phyloP scores from a whole-genome alignment of 164 flowering plant genomes.

The Sedum album region DNA sequence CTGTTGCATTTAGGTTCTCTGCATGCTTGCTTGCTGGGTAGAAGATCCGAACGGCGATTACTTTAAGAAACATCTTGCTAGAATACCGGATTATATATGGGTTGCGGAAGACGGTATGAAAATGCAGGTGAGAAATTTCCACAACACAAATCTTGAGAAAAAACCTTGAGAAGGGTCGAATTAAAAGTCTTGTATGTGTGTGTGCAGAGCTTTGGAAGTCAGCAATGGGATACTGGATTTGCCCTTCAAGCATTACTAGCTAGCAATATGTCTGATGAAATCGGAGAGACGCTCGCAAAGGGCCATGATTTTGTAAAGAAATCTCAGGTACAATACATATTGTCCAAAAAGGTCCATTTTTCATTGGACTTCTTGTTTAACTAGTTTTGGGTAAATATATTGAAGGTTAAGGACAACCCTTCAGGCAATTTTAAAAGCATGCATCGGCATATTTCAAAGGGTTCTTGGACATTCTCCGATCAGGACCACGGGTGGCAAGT shows the following conservation, averaged over 20 bases:
- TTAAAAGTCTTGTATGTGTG: not conserved
- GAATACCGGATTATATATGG: not conserved
- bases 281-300: constrained; percentile 21
- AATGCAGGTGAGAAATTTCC: not conserved
- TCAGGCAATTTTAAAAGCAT: constrained; percentile 41
- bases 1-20: not conserved
- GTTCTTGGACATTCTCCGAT: constrained; percentile 58
- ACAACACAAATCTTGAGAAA: not conserved
- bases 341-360: not conserved
- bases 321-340: not conserved
- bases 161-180: not conserved
- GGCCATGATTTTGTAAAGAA: constrained; percentile 37
- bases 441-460: constrained; percentile 53
- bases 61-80: not conserved
- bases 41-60: constrained; percentile 3
- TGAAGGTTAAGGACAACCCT: constrained; percentile 41
- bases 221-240: constrained; percentile 43
- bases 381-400: not conserved
- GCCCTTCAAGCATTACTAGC: constrained; percentile 47
- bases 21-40: constrained; percentile 5
- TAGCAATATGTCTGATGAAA: constrained; percentile 28
- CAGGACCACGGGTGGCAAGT: constrained; percentile 67
- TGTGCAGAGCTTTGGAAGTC: constrained; percentile 35
- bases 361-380: not conserved
- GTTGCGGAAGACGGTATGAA: constrained; percentile 1